Base-by-base conservation (phyloP, 495 filamentous ascomycete species). In the Penicillium argentinense region DNA sequence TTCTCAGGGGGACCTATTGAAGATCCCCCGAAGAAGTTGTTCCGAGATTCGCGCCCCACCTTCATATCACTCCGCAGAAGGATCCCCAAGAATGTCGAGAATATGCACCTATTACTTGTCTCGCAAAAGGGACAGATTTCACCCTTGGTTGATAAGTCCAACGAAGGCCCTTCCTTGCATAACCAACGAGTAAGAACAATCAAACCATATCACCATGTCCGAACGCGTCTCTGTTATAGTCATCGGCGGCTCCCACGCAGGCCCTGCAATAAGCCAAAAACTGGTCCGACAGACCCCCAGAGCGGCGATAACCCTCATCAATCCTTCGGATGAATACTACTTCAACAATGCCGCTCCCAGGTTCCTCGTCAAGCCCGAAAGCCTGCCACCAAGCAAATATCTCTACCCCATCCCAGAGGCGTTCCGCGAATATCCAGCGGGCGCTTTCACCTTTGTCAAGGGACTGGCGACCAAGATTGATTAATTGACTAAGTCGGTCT, bases 321-420 rank as follows among this genome's bases (percentile, higher is more conserved):
- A 22, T 22, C 47, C 47, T 6, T 44, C 40, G 25, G 40, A 43
- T 24, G 33, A 51, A 19, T 29, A 38, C 25, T 51, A 44, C 32
- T 51, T 43, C 39, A 51, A 51, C 19, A 51, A 44, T 22, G 47
- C 47, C 9, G 25, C 47, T 7, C 47, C 47, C 23, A 40, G 47
- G 4, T 45, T 45, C 13, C 33, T 26, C 18, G 40, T 51, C 25
- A 43, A 44, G 25, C 32, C 33, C 18, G 13, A 17, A 23, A 36
- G 40, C 9, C 26, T 38, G 16, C 30, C 29, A 9, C 30, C 42
- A 9, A 45, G 30, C 42, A 45, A 45, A 43, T 51, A 44, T 17
- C 27, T 51, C 16, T 42, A 39, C 25, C 8, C 33, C 3, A 51
- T 51, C 26, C 29, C 12, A 19, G 26, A 30, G 3, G 33, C 16